phyloP scores from a whole-genome alignment of 495 filamentous ascomycete genomes.

The Podospora pseudocomata region DNA sequence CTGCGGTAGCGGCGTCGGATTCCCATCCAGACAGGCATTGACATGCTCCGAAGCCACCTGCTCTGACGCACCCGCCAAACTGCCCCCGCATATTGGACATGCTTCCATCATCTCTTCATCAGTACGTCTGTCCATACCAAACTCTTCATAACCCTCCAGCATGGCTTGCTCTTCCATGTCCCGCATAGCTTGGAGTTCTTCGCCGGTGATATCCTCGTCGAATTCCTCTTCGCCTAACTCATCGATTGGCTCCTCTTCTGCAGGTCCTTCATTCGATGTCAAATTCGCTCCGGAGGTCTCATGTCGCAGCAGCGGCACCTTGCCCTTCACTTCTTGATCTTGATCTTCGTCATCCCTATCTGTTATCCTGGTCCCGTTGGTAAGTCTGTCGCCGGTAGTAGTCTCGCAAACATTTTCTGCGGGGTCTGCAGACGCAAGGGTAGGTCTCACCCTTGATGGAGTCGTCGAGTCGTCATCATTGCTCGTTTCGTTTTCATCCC shows the following conservation, averaged over 20 bases:
- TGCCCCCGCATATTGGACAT: slow-evolving; percentile 75
- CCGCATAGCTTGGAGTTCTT: slow-evolving; percentile 58
- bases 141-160: slow-evolving; percentile 52
- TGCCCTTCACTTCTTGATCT: neutral
- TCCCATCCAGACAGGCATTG: slow-evolving; percentile 88
- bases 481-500: slow-evolving; percentile 12
- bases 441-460: slow-evolving; percentile 21
- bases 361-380: slow-evolving; percentile 17
- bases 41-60: slow-evolving; percentile 69
- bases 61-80: slow-evolving; percentile 56
- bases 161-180: slow-evolving; percentile 61
- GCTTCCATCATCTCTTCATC: slow-evolving; percentile 28
- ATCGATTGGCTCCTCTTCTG: slow-evolving; percentile 28
- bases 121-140: slow-evolving; percentile 10
- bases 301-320: slow-evolving; percentile 17
- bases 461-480: slow-evolving; percentile 12
- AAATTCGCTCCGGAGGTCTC: slow-evolving; percentile 22
- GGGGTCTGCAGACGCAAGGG: neutral
- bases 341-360: neutral
- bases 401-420: neutral
- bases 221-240: slow-evolving; percentile 25
- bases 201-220: slow-evolving; percentile 53
- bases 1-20: slow-evolving; percentile 49
- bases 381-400: slow-evolving; percentile 16
- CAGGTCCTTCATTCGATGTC: neutral